These are phyloP conservation scores for Cyberlindnera subsufficiens DNA, from an alignment of 805 yeast genomes.

Conservation along the genomic window DNA sequence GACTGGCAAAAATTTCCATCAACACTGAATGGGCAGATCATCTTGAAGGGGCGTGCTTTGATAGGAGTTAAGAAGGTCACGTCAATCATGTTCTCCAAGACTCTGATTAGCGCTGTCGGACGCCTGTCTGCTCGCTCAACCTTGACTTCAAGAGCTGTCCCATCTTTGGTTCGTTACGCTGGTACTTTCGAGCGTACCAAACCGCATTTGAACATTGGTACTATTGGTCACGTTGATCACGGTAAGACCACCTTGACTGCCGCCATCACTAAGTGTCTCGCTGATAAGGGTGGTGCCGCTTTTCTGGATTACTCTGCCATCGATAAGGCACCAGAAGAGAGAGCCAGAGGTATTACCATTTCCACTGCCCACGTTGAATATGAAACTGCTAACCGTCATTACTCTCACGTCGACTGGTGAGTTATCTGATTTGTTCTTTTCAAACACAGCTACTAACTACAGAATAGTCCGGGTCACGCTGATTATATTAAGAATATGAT, in stretches of 20 bases:
- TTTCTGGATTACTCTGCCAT: slow-evolving; percentile 91
- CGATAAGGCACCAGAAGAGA: slow-evolving; percentile 98
- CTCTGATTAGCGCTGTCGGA: not conserved
- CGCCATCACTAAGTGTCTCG: slow-evolving; percentile 92
- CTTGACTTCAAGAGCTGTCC: not conserved
- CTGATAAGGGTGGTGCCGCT: slow-evolving; percentile 84
- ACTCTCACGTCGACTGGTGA: slow-evolving; percentile 84
- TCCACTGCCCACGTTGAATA: slow-evolving; percentile 98
- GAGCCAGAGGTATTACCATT: slow-evolving; percentile 98
- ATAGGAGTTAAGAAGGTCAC: not conserved
- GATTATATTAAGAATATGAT: slow-evolving; percentile 99
- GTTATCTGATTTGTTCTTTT: too few relatives aligned
- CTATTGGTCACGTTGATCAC: slow-evolving; percentile 98
- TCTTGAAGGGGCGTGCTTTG: too few relatives aligned
- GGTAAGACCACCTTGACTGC: slow-evolving; percentile 98
- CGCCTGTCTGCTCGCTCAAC: too few relatives aligned
- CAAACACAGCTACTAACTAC: too few relatives aligned
- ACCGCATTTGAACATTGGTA: slow-evolving; percentile 96
- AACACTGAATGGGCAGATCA: too few relatives aligned
- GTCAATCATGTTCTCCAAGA: not conserved
- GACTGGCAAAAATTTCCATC: too few relatives aligned
- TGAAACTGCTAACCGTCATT: slow-evolving; percentile 91
- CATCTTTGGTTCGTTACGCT: slow-evolving; percentile 34
- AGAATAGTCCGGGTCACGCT: slow-evolving; percentile 84
- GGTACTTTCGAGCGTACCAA: slow-evolving; percentile 87